Percentiles rank a stretch among this genome's conserved stretches.
phyloP scores from a whole-genome alignment of 805 yeast genomes.

The Maudiozyma serrabonitensis region DNA sequence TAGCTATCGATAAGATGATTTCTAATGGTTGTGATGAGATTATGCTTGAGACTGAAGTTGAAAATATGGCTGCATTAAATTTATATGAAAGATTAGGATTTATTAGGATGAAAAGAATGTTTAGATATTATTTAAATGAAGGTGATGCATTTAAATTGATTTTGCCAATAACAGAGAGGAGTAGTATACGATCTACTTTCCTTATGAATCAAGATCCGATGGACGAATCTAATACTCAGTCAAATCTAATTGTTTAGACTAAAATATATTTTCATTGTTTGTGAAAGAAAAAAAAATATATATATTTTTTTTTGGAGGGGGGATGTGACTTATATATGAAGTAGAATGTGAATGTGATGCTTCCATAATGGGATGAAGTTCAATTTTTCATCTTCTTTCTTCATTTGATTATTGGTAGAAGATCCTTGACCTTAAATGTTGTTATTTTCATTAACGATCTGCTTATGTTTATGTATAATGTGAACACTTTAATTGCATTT shows the following conservation, averaged over 20 bases:
- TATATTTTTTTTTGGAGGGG: too few relatives aligned
- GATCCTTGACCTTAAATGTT: too few relatives aligned
- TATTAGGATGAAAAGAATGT: conserved; percentile 61
- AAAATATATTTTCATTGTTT: not conserved
- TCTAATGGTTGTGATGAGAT: conserved; percentile 71
- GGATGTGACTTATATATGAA: too few relatives aligned
- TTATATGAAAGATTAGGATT: conserved; percentile 73
- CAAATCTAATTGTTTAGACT: not conserved
- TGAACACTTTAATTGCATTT: too few relatives aligned
- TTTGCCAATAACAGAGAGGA: conserved; percentile 61
- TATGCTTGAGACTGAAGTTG: conserved; percentile 87
- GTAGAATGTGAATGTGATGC: too few relatives aligned
- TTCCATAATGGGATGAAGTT: too few relatives aligned
- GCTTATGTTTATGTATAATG: too few relatives aligned
- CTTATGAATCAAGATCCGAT: conserved; percentile 13
- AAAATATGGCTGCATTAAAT: conserved; percentile 57
- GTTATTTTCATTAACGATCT: too few relatives aligned
- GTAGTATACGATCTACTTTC: conserved; percentile 48
- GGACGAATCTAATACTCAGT: not conserved
- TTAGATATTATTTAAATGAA: conserved; percentile 80
- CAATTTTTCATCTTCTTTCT: too few relatives aligned
- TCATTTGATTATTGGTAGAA: too few relatives aligned
- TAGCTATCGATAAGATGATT: conserved; percentile 57
- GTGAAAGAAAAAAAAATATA: not conserved
- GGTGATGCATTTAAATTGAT: conserved; percentile 88